These are phyloP conservation scores for Stagonosporopsis cucurbitacearum DNA, from an alignment of 2,329 filamentous ascomycete species.

Conservation along the genomic window DNA sequence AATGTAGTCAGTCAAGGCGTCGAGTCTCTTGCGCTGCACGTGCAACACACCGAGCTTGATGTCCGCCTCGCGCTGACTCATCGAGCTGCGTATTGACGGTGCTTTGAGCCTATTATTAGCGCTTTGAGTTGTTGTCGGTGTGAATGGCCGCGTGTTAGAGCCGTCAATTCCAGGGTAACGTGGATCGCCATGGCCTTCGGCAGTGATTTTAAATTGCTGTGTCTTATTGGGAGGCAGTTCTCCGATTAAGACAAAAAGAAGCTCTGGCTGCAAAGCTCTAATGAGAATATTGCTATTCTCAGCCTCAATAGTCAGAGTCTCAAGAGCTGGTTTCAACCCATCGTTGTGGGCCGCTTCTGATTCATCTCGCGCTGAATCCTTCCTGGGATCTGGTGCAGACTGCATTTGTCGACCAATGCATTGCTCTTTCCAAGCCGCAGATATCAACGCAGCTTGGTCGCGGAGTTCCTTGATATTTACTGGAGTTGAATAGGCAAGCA, in stretches of 20 bases:
- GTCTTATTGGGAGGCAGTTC: conserved; percentile 53
- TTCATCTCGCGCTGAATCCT: conserved; percentile 18
- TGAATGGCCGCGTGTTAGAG: conserved; percentile 8
- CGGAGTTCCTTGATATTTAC: conserved; percentile 57
- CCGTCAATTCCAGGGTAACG: conserved; percentile 44
- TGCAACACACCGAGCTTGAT: conserved; percentile 52
- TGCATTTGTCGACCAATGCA: conserved; percentile 27
- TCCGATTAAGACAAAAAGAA: conserved; percentile 57
- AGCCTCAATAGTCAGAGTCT: conserved; percentile 56
- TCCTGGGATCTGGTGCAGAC: conserved; percentile 18
- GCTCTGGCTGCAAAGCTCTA: conserved; percentile 53
- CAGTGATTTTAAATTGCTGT: conserved; percentile 51
- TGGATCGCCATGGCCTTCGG: conserved; percentile 51
- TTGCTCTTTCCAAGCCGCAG: conserved; percentile 58
- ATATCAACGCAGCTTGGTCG: conserved; percentile 57
- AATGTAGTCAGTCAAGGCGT: conserved; percentile 54
- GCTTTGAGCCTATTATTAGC: conserved; percentile 26
- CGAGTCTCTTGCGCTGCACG: conserved; percentile 57
- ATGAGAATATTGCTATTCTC: conserved; percentile 55
- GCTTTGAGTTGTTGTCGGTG: conserved; percentile 14
- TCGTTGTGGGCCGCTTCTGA: conserved; percentile 14
- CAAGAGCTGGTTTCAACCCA: conserved; percentile 38
- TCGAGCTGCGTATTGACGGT: conserved; percentile 45
- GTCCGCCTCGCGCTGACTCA: conserved; percentile 48
- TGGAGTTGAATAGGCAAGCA: conserved; percentile 58